Conservation (phyloP, 2,329 filamentous ascomycete genomes). For the Rhinocladiella mackenziei region DNA sequence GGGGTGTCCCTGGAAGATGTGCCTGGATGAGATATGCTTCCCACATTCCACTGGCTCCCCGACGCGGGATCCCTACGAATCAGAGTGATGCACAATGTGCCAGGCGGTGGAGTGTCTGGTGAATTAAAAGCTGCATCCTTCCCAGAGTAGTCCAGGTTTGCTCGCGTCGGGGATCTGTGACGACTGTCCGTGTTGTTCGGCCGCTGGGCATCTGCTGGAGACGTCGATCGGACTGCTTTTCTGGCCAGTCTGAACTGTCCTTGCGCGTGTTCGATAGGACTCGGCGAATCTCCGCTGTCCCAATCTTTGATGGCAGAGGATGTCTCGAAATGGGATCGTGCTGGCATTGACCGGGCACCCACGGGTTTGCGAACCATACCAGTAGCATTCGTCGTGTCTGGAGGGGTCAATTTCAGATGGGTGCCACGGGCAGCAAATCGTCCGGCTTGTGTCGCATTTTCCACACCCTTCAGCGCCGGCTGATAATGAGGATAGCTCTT, state of each 20-base stretch:
- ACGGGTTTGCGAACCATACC: conserved; percentile 19
- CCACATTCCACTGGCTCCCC: conserved; percentile 71
- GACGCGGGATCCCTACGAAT: conserved; percentile 70
- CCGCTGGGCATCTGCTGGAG: background rate
- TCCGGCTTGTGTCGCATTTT: conserved; percentile 19
- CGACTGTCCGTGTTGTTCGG: background rate
- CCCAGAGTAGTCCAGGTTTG: too few species aligned
- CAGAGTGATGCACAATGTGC: conserved; percentile 46
- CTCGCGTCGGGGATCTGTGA: background rate
- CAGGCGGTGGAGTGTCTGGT: background rate
- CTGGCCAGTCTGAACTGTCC: conserved; percentile 11
- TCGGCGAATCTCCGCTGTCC: background rate
- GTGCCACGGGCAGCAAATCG: conserved; percentile 21
- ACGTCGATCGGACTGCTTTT: conserved; percentile 15
- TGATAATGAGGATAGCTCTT: conserved; percentile 28
- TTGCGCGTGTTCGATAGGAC: conserved; percentile 5
- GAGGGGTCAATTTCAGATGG: conserved; percentile 17
- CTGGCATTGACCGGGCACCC: conserved; percentile 20
- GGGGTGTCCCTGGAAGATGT: conserved; percentile 10
- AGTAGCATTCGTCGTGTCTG: conserved; percentile 1
- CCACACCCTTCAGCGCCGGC: conserved; percentile 7
- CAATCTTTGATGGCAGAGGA: background rate
- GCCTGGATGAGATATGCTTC: conserved; percentile 51
- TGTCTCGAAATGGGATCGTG: background rate
- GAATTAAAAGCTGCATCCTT: background rate